These are phyloP conservation scores for Zoysia matrella DNA, from an alignment of 202 grass and related monocot species.

Conservation along the genomic window DNA sequence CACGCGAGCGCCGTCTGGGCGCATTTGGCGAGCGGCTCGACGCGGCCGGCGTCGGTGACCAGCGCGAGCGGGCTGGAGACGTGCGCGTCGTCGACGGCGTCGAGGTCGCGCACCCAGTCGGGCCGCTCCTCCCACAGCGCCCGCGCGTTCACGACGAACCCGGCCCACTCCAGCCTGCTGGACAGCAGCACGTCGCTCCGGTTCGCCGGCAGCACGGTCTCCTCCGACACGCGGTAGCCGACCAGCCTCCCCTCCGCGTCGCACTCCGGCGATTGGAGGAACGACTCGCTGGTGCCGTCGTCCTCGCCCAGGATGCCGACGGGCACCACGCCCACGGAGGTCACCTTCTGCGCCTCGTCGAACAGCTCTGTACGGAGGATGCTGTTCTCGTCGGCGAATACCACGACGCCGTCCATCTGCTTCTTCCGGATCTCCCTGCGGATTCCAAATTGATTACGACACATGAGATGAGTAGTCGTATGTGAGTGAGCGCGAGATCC, in stretches of 20 bases:
- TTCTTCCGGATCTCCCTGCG: constrained; percentile 67
- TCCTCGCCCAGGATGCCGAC: constrained; percentile 75
- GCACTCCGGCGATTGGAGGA: constrained; percentile 85
- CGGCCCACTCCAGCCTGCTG: constrained; percentile 79
- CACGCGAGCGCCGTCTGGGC: constrained; percentile 74
- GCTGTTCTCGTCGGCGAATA: constrained; percentile 94
- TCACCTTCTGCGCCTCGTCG: constrained; percentile 92
- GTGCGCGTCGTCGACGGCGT: constrained; percentile 47
- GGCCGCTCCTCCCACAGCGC: constrained; percentile 62
- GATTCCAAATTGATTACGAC: background rate
- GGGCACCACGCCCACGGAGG: constrained; percentile 63
- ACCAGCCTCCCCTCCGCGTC: constrained; percentile 62
- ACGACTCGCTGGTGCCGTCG: constrained; percentile 54
- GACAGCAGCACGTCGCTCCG: constrained; percentile 62
- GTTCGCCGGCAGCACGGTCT: constrained; percentile 53
- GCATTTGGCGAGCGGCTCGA: constrained; percentile 80
- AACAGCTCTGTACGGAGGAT: constrained; percentile 83
- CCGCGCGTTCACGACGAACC: constrained; percentile 73
- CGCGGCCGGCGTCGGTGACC: constrained; percentile 56
- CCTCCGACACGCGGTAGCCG: constrained; percentile 66
- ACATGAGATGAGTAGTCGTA: no score
- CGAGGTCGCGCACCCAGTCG: constrained; percentile 76
- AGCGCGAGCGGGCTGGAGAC: constrained; percentile 64
- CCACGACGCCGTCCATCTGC: constrained; percentile 74
- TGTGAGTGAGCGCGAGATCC: constrained; percentile 5